A percentile compares a stretch with the other conserved stretches of the same genome.
These are phyloP conservation scores for Lagenaria siceraria DNA, from an alignment of 306 rosid genomes.

Conservation along the genomic window DNA sequence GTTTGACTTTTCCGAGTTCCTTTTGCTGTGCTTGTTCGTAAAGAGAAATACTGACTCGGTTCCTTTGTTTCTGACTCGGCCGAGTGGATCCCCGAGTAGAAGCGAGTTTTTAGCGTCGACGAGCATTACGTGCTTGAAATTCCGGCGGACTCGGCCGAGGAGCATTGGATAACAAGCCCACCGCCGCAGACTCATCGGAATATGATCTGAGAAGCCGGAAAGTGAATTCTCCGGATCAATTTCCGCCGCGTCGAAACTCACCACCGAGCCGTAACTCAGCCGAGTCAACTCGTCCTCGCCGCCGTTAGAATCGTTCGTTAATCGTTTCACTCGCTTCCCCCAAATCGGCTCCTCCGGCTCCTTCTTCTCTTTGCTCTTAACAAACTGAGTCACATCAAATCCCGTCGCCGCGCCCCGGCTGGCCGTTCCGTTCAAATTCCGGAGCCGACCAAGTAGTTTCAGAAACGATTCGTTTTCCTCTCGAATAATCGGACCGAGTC, in stretches of 20 bases:
- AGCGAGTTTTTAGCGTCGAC: constrained; percentile 35
- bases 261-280: constrained; percentile 63
- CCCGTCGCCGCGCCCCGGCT: constrained; percentile 8
- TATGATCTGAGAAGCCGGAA: constrained; percentile 51
- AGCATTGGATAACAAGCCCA: constrained; percentile 94
- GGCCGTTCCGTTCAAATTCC: constrained; percentile 13
- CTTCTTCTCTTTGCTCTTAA: constrained; percentile 12
- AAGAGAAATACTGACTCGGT: constrained; percentile 44
- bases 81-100: constrained; percentile 44
- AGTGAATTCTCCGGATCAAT: constrained; percentile 91
- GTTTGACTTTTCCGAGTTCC: constrained; percentile 22
- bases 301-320: constrained; percentile 1
- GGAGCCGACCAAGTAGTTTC: constrained; percentile 22
- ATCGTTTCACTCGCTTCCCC: constrained; percentile 31
- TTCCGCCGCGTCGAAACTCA: constrained; percentile 61
- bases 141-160: constrained; percentile 60
- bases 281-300: constrained; percentile 12
- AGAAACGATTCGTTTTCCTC: constrained; percentile 48
- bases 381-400: constrained; percentile 35
- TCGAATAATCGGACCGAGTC: constrained; percentile 24
- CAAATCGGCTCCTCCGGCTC: constrained; percentile 39
- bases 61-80: constrained; percentile 33
- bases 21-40: constrained; percentile 25
- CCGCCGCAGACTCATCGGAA: constrained; percentile 48
- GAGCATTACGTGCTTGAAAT: constrained; percentile 57